Percentiles rank a stretch among this genome's conserved stretches.
phyloP scores from a whole-genome alignment of 441 rosid species.

The Croton setiger region DNA sequence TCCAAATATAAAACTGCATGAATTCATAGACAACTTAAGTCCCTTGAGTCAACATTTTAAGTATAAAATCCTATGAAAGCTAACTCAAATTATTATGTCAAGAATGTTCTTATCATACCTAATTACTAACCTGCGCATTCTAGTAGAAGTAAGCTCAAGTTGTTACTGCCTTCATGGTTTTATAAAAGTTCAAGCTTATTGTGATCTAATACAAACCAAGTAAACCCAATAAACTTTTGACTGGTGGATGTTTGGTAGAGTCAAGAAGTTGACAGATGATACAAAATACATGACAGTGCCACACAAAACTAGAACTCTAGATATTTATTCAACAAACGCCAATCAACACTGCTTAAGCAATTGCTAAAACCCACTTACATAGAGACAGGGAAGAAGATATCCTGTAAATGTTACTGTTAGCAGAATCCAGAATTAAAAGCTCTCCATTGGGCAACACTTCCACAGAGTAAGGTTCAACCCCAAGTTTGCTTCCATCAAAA shows the following conservation, averaged over 20 bases:
- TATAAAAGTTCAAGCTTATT: neutral
- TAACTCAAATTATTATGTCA: neutral
- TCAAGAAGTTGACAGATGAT: neutral
- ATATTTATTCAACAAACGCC: conserved; percentile 2
- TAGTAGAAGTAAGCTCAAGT: neutral
- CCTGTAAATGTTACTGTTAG: conserved; percentile 80
- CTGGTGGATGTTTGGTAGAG: neutral
- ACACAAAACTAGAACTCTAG: neutral
- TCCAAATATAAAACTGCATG: neutral
- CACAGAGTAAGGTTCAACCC: conserved; percentile 79
- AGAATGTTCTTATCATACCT: neutral
- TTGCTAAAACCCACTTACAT: conserved; percentile 47
- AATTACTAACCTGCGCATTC: neutral
- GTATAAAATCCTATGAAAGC: neutral
- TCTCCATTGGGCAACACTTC: conserved; percentile 80
- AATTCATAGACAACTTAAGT: neutral
- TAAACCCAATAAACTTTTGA: neutral
- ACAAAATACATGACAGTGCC: neutral
- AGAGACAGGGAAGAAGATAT: conserved; percentile 78
- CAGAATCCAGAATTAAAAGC: conserved; percentile 80
- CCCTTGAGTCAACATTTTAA: neutral
- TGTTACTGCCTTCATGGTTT: neutral
- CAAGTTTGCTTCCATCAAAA: conserved; percentile 95
- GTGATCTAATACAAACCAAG: neutral
- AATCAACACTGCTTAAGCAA: conserved; percentile 11